Evolutionary conservation across 108 stramenopile genomes (phyloP).

Genomic region (Cyclotella atomus): DNA sequence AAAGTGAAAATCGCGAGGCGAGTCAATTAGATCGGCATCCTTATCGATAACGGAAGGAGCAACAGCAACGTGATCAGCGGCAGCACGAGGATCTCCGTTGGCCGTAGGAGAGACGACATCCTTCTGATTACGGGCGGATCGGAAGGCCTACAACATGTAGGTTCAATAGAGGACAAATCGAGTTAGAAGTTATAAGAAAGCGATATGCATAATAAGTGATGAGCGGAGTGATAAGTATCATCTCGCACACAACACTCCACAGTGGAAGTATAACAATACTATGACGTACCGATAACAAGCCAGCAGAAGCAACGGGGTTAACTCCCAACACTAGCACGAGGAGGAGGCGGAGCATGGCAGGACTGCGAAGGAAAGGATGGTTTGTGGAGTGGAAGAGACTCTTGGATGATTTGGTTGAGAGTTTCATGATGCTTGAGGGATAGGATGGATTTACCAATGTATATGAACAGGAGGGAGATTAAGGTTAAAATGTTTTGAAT

Average conservation of each 20-base stretch:
- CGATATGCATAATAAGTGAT: too few species aligned
- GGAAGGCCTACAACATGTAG: background rate
- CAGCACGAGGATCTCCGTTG: background rate
- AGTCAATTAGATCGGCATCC: background rate
- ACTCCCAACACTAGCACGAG: background rate
- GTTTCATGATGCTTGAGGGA: background rate
- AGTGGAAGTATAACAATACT: background rate
- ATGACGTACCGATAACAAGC: background rate
- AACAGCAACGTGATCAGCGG: background rate
- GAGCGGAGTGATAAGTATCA: background rate
- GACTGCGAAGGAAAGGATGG: background rate
- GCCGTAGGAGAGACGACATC: background rate
- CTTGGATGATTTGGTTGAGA: background rate
- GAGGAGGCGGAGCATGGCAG: background rate
- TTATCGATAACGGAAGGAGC: background rate
- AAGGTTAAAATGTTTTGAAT: too few species aligned
- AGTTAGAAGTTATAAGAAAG: background rate
- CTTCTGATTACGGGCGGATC: background rate
- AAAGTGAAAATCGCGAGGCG: background rate
- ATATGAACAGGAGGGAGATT: background rate
- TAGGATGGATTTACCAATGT: background rate
- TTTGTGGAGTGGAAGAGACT: background rate
- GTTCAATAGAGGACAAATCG: background rate
- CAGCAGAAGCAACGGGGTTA: background rate
- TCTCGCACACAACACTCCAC: background rate